Base-by-base conservation (phyloP, 2,329 filamentous ascomycete species). In the Pseudocercospora fijiensis region DNA sequence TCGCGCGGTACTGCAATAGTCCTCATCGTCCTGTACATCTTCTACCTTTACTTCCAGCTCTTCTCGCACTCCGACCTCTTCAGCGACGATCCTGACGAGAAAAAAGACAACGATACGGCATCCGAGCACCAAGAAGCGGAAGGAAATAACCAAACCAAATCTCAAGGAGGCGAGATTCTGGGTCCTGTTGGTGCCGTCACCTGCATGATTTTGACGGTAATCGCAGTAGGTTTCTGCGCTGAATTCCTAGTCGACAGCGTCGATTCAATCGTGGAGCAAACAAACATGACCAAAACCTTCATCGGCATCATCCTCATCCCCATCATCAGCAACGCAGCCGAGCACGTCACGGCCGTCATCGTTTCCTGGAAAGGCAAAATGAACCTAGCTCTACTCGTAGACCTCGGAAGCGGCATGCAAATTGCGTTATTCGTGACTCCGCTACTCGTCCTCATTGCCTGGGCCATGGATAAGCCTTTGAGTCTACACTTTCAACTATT, bases 401-500 rank as follows among this genome's bases (percentile, higher is more conserved):
- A 82, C 11, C 79, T 84, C 49, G 83, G 83, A 61, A 80, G 77
- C 72, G 80, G 78, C 55, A 78, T 85, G 75, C 83, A 85, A 65
- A 85, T 85, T 59, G 82, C 84, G 5, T 78, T 86, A 18, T 83
- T 86, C 65, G 83, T 84, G 41, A 85, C 83, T 1, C 83, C 83
- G 2, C 82, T 84, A 73, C 75, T 85, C 47, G 83, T 85, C 45
- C 79, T 85, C 22, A 78, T 84, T 6, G 83, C 83, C 45, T 85
- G 83, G 83, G 79, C 79, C 65, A 81, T 85, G 65, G 78, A 76
- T 24, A 73, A 81, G 67, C 76, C 78, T 41, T 83, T 84, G 81
- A 81, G 88, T 28, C 82, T 96, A 37, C 92, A 94, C 79, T 96
- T 96, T 76, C 91, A 91, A 65, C 83, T 92, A 52, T 96, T 96